A percentile compares a stretch with the other conserved stretches of the same genome.
These are phyloP conservation scores for Boletellus deceptivus DNA, from an alignment of 1,284 basidiomycete genomes.

Conservation along the genomic window DNA sequence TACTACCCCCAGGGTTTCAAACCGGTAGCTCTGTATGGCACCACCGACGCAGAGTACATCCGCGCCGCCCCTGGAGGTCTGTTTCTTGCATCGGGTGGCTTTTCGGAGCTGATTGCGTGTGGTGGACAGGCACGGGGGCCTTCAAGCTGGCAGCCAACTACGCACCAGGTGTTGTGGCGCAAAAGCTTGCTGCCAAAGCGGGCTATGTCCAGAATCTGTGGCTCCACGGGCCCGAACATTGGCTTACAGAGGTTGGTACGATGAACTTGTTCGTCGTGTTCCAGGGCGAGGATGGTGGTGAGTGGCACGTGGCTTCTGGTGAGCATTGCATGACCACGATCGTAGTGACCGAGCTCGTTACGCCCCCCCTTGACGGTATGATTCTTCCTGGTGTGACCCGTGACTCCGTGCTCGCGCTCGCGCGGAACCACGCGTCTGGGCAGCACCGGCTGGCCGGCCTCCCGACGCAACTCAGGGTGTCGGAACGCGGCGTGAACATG, in stretches of 20 bases:
- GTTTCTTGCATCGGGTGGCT: slow-evolving; percentile 14
- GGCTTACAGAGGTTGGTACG: slow-evolving; percentile 89
- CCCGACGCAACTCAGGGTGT: slow-evolving; percentile 68
- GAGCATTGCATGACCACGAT: background rate
- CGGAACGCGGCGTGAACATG: slow-evolving; percentile 89
- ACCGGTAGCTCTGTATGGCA: slow-evolving; percentile 89
- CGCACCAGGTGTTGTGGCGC: slow-evolving; percentile 86
- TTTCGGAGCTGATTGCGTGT: slow-evolving; percentile 8
- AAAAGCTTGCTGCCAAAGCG: slow-evolving; percentile 76
- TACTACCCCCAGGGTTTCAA: slow-evolving; percentile 97
- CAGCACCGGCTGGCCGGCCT: slow-evolving; percentile 57
- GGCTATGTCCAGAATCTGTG: slow-evolving; percentile 97
- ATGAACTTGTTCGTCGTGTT: slow-evolving; percentile 97
- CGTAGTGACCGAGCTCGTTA: slow-evolving; percentile 75
- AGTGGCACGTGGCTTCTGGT: slow-evolving; percentile 19
- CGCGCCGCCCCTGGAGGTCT: slow-evolving; percentile 88
- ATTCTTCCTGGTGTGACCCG: slow-evolving; percentile 97
- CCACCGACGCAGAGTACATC: slow-evolving; percentile 72
- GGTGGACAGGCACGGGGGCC: slow-evolving; percentile 69
- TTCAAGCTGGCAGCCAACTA: slow-evolving; percentile 94
- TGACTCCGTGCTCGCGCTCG: slow-evolving; percentile 85
- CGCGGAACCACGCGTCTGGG: slow-evolving; percentile 72
- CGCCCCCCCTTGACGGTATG: slow-evolving; percentile 92
- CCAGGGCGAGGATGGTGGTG: slow-evolving; percentile 70
- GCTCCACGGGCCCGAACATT: slow-evolving; percentile 86